phyloP scores from a whole-genome alignment of 2,329 filamentous ascomycete genomes.

The Ceratocystiopsis sp. region DNA sequence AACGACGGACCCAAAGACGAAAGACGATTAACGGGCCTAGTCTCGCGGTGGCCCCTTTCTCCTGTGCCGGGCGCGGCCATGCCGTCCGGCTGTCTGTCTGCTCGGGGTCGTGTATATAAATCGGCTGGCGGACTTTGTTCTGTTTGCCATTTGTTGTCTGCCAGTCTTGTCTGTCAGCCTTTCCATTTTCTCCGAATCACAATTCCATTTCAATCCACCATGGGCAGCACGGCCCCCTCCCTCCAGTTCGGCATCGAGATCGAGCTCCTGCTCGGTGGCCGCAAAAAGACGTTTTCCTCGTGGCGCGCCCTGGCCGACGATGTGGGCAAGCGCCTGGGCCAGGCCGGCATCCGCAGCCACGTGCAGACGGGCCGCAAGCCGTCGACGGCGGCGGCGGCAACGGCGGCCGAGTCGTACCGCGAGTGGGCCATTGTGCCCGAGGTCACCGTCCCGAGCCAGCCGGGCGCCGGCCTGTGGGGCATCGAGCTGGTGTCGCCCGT shows the following conservation, averaged over 20 bases:
- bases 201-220: neutral
- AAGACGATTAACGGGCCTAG: constrained; percentile 5
- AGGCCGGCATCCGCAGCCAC: constrained; percentile 18
- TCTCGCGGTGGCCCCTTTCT: neutral
- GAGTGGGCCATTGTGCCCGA: constrained; percentile 22
- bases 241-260: constrained; percentile 21
- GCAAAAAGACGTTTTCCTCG: constrained; percentile 14
- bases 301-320: constrained; percentile 20
- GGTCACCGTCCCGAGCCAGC: constrained; percentile 18
- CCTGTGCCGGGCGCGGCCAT: too few species aligned
- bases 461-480: constrained; percentile 16
- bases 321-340: constrained; percentile 15
- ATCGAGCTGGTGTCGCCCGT: constrained; percentile 18
- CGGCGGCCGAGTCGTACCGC: constrained; percentile 16
- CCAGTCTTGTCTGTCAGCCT: neutral
- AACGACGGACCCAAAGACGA: constrained; percentile 3
- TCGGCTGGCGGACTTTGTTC: neutral
- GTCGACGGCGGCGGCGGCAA: constrained; percentile 4
- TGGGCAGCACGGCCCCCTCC: neutral
- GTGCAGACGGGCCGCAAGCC: constrained; percentile 13
- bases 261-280: constrained; percentile 19
- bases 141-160: neutral
- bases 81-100: neutral
- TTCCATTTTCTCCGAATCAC: neutral
- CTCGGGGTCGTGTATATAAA: neutral